Percentiles rank a stretch among this genome's conserved stretches.
These are phyloP conservation scores for Dentipellis fragilis DNA, from an alignment of 768 basidiomycete genomes.

Conservation along the genomic window DNA sequence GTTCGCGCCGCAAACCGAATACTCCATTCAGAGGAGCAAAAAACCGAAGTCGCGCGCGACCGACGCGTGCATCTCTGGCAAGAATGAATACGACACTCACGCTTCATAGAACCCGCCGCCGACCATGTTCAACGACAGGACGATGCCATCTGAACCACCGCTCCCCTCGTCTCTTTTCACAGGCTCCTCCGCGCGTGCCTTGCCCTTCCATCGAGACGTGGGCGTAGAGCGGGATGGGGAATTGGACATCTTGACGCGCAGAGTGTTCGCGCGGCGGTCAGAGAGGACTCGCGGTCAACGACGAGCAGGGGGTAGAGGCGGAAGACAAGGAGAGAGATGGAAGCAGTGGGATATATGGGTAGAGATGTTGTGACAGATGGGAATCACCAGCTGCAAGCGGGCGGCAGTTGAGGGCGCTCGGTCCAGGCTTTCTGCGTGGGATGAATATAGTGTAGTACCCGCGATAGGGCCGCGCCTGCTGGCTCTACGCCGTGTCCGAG, in stretches of 20 bases:
- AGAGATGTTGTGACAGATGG: not conserved
- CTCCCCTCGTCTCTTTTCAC: conserved; percentile 25
- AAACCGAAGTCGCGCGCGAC: too few relatives aligned
- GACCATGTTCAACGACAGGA: conserved; percentile 48
- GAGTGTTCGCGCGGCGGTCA: not conserved
- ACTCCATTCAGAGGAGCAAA: too few relatives aligned
- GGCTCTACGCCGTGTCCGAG: not conserved
- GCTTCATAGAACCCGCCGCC: conserved; percentile 43
- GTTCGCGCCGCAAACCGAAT: too few relatives aligned
- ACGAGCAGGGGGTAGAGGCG: not conserved
- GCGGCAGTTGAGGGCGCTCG: not conserved
- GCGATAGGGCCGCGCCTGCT: not conserved
- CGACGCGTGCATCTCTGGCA: too few relatives aligned
- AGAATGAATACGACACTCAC: conserved; percentile 31
- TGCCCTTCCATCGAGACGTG: conserved; percentile 15
- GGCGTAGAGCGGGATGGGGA: not conserved
- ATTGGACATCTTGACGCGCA: not conserved
- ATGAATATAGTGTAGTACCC: not conserved
- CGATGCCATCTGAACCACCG: conserved; percentile 43
- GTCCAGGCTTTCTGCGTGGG: not conserved
- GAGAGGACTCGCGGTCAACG: too few relatives aligned
- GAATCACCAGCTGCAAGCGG: not conserved
- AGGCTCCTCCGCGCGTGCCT: conserved; percentile 7
- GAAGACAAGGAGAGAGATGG: not conserved
- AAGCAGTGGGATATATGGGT: not conserved